Evolutionary conservation across 371 early-diverging fungal species (phyloP).

Genomic region (Mortierella sp.): DNA sequence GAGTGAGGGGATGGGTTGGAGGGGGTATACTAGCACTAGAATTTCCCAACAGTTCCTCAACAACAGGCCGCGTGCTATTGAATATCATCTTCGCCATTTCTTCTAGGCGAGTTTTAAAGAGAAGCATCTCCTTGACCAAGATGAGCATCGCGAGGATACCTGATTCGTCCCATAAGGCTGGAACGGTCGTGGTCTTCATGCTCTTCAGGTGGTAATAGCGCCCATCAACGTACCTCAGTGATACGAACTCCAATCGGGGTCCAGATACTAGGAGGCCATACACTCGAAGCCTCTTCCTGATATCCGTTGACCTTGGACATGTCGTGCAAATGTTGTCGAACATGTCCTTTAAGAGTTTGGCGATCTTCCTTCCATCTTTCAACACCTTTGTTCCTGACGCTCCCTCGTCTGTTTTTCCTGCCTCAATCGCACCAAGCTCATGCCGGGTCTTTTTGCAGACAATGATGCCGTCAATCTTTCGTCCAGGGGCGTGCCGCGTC

Average conservation of each 20-base stretch:
- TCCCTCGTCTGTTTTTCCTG: background rate
- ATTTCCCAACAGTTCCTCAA: background rate
- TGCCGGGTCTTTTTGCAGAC: background rate
- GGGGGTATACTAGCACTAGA: background rate
- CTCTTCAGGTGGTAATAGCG: conserved; percentile 7
- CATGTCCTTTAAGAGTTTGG: conserved; percentile 14
- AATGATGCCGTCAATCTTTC: conserved; percentile 3
- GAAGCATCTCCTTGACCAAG: conserved; percentile 6
- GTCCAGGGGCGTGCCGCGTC: background rate
- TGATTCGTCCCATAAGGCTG: background rate
- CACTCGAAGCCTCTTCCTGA: background rate
- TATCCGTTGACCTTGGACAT: background rate
- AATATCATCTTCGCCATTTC: too few species aligned
- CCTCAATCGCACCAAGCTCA: conserved; percentile 4
- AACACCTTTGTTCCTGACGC: conserved; percentile 3
- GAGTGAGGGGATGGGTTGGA: background rate
- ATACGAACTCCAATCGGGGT: background rate
- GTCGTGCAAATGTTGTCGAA: background rate
- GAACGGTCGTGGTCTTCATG: too few species aligned
- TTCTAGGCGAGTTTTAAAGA: background rate
- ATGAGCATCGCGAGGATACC: background rate
- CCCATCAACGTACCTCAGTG: background rate
- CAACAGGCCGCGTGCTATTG: too few species aligned
- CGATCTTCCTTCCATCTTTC: background rate
- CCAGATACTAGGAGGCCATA: conserved; percentile 1